phyloP scores from a whole-genome alignment of 1,284 basidiomycete genomes.

The Tilletia setariae region DNA sequence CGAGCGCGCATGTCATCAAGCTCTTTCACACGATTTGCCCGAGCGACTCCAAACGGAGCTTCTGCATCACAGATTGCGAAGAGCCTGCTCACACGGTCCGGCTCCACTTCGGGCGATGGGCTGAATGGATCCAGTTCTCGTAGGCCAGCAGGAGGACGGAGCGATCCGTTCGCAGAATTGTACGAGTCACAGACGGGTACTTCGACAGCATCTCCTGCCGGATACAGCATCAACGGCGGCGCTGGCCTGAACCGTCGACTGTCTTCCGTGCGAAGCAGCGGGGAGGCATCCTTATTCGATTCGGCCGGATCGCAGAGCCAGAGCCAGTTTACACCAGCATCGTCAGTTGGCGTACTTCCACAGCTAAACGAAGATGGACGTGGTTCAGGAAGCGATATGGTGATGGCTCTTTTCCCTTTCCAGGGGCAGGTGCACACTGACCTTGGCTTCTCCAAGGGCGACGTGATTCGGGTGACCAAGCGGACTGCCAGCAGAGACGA shows the following conservation, averaged over 20 bases:
- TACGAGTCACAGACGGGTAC: conserved; percentile 6
- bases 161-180: conserved; percentile 4
- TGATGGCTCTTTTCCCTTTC: conserved; percentile 47
- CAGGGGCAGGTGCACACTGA: conserved; percentile 43
- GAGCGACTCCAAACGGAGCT: neutral
- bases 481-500: conserved; percentile 42
- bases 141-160: neutral
- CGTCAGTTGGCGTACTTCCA: conserved; percentile 8
- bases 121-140: neutral
- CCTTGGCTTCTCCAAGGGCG: conserved; percentile 43
- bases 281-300: conserved; percentile 10
- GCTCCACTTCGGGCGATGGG: neutral
- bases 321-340: conserved; percentile 2
- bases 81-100: neutral
- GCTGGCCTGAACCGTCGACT: conserved; percentile 14
- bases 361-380: neutral
- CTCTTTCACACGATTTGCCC: neutral
- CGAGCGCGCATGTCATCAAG: neutral
- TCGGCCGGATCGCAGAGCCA: neutral
- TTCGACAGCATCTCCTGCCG: neutral
- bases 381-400: conserved; percentile 12
- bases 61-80: conserved; percentile 4
- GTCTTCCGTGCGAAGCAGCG: neutral
- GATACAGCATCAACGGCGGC: neutral
- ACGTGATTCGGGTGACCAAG: conserved; percentile 45